Evolutionary conservation across 2,329 filamentous ascomycete genomes (phyloP).

Genomic region (Colletotrichum sidae): DNA sequence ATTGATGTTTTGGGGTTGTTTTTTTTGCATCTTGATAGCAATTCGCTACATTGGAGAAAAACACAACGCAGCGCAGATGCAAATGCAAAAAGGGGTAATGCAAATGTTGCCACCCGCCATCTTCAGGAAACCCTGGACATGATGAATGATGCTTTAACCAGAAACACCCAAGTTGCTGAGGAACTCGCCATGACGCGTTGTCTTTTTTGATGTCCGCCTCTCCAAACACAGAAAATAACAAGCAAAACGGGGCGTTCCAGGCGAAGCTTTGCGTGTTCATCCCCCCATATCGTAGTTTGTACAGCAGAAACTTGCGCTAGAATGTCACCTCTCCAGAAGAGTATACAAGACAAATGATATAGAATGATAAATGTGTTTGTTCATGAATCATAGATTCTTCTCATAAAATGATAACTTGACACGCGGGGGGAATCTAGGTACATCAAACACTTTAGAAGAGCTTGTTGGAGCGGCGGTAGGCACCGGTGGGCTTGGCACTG

Average conservation of each 20-base stretch:
- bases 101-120: conserved; percentile 8
- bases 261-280: not conserved
- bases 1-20: conserved; percentile 7
- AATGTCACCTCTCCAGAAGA: conserved; percentile 25
- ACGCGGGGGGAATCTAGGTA: conserved; percentile 30
- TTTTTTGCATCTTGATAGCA: conserved; percentile 3
- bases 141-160: conserved; percentile 2
- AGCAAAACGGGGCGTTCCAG: not conserved
- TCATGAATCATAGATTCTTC: conserved; percentile 38
- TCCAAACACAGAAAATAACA: conserved; percentile 5
- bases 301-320: conserved; percentile 24
- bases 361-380: conserved; percentile 31
- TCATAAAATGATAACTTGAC: conserved; percentile 36
- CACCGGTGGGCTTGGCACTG: conserved; percentile 49
- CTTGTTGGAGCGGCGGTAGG: conserved; percentile 43
- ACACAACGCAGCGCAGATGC: not conserved
- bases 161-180: not conserved
- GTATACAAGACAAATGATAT: conserved; percentile 25
- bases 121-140: not conserved
- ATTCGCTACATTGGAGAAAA: conserved; percentile 24
- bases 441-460: conserved; percentile 36
- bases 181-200: conserved; percentile 1
- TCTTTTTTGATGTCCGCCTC: not conserved
- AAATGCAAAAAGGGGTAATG: conserved; percentile 5
- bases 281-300: conserved; percentile 5